Base-by-base conservation (phyloP, 2,329 filamentous ascomycete genomes). In the Remersonia thermophila region DNA sequence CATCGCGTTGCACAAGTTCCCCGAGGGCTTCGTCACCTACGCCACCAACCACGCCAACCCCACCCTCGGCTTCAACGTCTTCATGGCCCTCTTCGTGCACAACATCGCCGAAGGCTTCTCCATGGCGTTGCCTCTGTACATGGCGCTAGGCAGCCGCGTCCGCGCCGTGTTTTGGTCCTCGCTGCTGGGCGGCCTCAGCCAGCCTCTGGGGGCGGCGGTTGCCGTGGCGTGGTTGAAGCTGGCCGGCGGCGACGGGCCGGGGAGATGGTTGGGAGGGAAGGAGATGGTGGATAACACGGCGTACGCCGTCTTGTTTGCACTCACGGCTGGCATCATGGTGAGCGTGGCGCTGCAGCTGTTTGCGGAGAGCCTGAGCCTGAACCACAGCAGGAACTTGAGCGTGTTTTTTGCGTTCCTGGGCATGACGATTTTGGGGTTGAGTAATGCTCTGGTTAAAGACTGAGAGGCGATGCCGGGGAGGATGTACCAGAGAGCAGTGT, bases 71-170 rank as follows among this genome's bases (percentile, higher is more conserved):
- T 77, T 94, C 58, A 82, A 83, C 35, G 85, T 98, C 37, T 98
- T 98, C 61, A 73, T 96, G 57, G 89, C 91, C 1, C 71, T 98
- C 7, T 94, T 94, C 54, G 89, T 98, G 40, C 91, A 98, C 68
- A 98, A 96, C 61, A 93, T 98, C 51, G 87, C 85, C 18, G 91
- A 98, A 62, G 91, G 91, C 2, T 96, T 96, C 55, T 84, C 87
- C 43, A 81, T 98, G 71, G 85, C 86, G 0, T 63, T 98, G 1
- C 91, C 91, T 0, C 67, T 98, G 0, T 98, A 93, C 58, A 82
- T 98, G 51, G 91, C 91, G 1, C 73, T 95, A 23, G 73, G 80
- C 43, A 89, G 78, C 40, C 80, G 86, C 31, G 63, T 74, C 53
- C 80, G 78, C 49, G 89, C 91, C 13, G 91, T 96, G 63, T 59